Conservation (phyloP, 441 rosid genomes). For the Pelargonium citronellum region DNA sequence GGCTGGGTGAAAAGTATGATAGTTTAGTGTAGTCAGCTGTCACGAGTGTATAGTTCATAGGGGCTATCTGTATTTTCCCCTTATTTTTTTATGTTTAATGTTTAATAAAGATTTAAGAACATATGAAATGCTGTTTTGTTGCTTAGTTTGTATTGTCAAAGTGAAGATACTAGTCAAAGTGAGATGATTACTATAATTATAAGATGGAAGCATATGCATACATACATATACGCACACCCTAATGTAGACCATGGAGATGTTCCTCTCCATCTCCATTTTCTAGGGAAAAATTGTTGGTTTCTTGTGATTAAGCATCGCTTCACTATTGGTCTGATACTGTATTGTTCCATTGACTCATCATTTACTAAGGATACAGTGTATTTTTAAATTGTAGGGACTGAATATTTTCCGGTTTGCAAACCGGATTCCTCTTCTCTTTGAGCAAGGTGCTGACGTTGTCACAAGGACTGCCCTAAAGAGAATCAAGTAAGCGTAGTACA, state of each 20-base stretch:
- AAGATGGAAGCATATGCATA: too few species aligned
- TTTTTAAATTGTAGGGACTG: slow-evolving; percentile 52
- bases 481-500: slow-evolving; percentile 60
- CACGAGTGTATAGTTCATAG: too few species aligned
- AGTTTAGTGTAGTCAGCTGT: too few species aligned
- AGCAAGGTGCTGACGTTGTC: slow-evolving; percentile 99
- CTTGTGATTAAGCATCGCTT: not conserved
- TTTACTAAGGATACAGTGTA: not conserved
- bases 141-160: too few species aligned
- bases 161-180: too few species aligned
- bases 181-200: too few species aligned
- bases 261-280: not conserved
- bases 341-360: slow-evolving; percentile 7
- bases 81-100: not conserved
- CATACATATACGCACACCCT: not conserved
- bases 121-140: not conserved
- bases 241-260: not conserved
- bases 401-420: slow-evolving; percentile 94
- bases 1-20: too few species aligned
- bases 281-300: not conserved
- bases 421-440: slow-evolving; percentile 93
- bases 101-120: not conserved
- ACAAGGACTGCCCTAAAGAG: slow-evolving; percentile 89
- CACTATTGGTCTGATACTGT: not conserved
- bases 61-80: too few species aligned